Evolutionary conservation across 1,284 basidiomycete species (phyloP).

Genomic region (Sanguinoderma infundibulare): DNA sequence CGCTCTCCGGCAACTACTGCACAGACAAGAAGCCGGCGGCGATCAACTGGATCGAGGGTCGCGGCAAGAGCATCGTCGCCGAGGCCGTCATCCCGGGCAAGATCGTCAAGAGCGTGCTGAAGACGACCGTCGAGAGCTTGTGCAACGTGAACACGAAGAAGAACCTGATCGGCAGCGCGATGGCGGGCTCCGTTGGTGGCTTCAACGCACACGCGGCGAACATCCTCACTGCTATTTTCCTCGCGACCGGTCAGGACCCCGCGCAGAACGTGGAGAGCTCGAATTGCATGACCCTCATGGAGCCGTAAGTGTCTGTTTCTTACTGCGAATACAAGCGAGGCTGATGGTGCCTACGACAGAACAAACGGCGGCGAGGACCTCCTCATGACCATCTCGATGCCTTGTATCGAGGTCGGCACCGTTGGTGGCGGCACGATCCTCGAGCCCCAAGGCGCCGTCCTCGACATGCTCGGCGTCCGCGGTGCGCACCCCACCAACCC

Average conservation of each 20-base stretch:
- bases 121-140: slow-evolving; percentile 92
- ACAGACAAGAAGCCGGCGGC: slow-evolving; percentile 99
- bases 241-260: slow-evolving; percentile 98
- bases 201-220: slow-evolving; percentile 99
- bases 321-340: background rate
- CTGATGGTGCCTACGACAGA: slow-evolving; percentile 41
- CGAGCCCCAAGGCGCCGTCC: slow-evolving; percentile 85
- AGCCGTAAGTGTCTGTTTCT: slow-evolving; percentile 75
- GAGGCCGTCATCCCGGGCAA: slow-evolving; percentile 93
- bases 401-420: slow-evolving; percentile 95
- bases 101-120: slow-evolving; percentile 89
- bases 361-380: slow-evolving; percentile 91
- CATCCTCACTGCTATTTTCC: slow-evolving; percentile 94
- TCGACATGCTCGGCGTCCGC: slow-evolving; percentile 90
- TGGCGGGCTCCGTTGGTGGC: slow-evolving; percentile 97
- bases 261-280: slow-evolving; percentile 99
- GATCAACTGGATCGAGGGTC: slow-evolving; percentile 99
- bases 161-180: slow-evolving; percentile 96
- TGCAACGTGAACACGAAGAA: slow-evolving; percentile 97
- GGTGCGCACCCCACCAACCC: slow-evolving; percentile 86
- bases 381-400: slow-evolving; percentile 92
- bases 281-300: slow-evolving; percentile 99
- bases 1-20: slow-evolving; percentile 98
- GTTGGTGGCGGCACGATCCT: slow-evolving; percentile 96
- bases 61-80: slow-evolving; percentile 97